Conservation (phyloP, 768 basidiomycete species). For the Clavulina sp. region DNA sequence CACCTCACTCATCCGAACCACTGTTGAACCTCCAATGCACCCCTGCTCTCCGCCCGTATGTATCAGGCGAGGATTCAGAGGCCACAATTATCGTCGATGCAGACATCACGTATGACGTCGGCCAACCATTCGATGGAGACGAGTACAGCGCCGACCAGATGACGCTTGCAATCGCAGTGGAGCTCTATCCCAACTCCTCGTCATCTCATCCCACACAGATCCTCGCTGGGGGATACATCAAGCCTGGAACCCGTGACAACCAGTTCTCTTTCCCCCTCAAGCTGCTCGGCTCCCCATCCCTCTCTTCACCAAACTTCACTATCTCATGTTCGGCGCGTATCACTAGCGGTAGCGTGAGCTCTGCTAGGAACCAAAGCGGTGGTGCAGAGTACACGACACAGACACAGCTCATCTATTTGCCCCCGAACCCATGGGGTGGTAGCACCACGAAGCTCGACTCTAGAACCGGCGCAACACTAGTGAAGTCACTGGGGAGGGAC, state of each 20-base stretch:
- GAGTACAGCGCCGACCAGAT: no score
- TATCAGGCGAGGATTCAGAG: background rate
- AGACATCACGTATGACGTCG: slow-evolving; percentile 1
- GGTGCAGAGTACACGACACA: slow-evolving; percentile 29
- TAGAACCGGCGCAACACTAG: slow-evolving; percentile 14
- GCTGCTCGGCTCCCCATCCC: background rate
- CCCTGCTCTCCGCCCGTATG: slow-evolving; percentile 1
- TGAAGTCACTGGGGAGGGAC: slow-evolving; percentile 6
- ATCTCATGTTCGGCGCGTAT: no score
- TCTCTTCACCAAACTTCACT: no score
- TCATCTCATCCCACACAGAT: no score
- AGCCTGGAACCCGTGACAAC: background rate
- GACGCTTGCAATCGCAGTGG: no score
- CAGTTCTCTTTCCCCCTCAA: background rate
- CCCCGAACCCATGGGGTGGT: slow-evolving; percentile 20
- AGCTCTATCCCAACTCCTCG: no score
- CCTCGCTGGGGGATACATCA: no score
- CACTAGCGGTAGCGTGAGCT: no score
- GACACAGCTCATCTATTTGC: slow-evolving; percentile 22
- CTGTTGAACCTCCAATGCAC: slow-evolving; percentile 1
- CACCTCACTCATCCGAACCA: background rate
- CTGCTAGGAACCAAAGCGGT: no score
- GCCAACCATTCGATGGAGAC: background rate
- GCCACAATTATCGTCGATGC: slow-evolving; percentile 3
- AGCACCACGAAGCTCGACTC: slow-evolving; percentile 17